A percentile compares a stretch with the other conserved stretches of the same genome.
Conservation (phyloP, 2,329 filamentous ascomycete species). For the Penicillium nordicum region DNA sequence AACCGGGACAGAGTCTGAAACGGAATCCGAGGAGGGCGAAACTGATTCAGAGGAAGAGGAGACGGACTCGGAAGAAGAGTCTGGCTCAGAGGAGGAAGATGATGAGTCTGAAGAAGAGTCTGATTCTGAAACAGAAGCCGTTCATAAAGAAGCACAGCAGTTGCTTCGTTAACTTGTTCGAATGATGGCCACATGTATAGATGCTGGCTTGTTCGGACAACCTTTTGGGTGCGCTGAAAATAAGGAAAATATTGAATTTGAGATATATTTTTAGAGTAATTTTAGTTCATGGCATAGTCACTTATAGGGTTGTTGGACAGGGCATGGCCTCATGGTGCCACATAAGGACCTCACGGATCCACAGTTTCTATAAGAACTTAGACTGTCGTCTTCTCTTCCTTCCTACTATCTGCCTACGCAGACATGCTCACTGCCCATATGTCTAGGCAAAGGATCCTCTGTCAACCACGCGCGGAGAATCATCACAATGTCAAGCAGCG, state of each 20-base stretch:
- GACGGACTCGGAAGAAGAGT: slow-evolving; percentile 47
- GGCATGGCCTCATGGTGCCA: background rate
- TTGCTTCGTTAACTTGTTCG: slow-evolving; percentile 9
- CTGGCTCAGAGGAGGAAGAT: slow-evolving; percentile 42
- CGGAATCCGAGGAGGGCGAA: slow-evolving; percentile 47
- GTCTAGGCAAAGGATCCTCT: background rate
- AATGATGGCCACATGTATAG: slow-evolving; percentile 3
- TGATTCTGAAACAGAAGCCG: slow-evolving; percentile 29
- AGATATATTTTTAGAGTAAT: background rate
- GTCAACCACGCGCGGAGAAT: background rate
- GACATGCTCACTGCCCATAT: background rate
- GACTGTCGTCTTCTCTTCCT: background rate
- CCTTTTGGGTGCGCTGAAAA: background rate
- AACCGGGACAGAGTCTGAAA: slow-evolving; percentile 52
- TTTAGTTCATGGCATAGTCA: background rate
- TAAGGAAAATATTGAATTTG: background rate
- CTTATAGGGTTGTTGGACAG: background rate
- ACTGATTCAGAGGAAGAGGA: slow-evolving; percentile 45
- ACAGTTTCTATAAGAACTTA: background rate
- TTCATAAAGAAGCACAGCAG: slow-evolving; percentile 21
- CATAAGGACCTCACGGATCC: background rate
- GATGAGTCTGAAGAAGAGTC: slow-evolving; percentile 40
- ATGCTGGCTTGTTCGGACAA: background rate
- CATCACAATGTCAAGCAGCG: background rate
- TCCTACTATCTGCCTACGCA: background rate